A percentile compares a stretch with the other conserved stretches of the same genome.
phyloP scores from a whole-genome alignment of 352 stramenopile species.

The Phytopythium kandeliae region DNA sequence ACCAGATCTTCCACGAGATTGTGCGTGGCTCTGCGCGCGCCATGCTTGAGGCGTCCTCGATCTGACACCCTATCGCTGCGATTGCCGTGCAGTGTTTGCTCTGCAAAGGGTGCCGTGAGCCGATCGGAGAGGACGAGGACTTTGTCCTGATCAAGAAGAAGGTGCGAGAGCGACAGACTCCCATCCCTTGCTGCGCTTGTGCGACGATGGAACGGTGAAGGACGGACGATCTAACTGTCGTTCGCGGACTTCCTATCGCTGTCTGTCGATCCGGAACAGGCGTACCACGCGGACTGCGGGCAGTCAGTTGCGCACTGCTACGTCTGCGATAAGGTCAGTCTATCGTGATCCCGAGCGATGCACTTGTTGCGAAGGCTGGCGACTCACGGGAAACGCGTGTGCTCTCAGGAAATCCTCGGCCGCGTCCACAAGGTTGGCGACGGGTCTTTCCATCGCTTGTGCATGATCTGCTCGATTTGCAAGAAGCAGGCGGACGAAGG shows the following conservation, averaged over 20 bases:
- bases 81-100: slow-evolving; percentile 46
- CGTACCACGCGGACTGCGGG: slow-evolving; percentile 72
- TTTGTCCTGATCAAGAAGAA: slow-evolving; percentile 80
- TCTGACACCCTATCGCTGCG: not conserved
- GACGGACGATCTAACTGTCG: not conserved
- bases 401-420: slow-evolving; percentile 63
- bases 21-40: slow-evolving; percentile 16
- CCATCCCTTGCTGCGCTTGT: too few species aligned
- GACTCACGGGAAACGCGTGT: slow-evolving; percentile 47
- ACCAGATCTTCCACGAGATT: slow-evolving; percentile 84
- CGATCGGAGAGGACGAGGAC: slow-evolving; percentile 75
- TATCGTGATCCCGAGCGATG: not conserved
- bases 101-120: slow-evolving; percentile 63
- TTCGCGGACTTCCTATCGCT: not conserved
- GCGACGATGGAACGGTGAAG: too few species aligned
- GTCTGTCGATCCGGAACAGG: slow-evolving; percentile 10
- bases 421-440: slow-evolving; percentile 64
- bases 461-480: slow-evolving; percentile 71
- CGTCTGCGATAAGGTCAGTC: slow-evolving; percentile 57
- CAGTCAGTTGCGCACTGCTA: slow-evolving; percentile 62
- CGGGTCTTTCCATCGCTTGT: slow-evolving; percentile 68
- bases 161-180: slow-evolving; percentile 10
- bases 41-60: not conserved
- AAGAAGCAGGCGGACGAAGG: slow-evolving; percentile 64
- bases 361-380: not conserved